phyloP scores from a whole-genome alignment of 805 yeast genomes.

The Yamadazyma sp. region DNA sequence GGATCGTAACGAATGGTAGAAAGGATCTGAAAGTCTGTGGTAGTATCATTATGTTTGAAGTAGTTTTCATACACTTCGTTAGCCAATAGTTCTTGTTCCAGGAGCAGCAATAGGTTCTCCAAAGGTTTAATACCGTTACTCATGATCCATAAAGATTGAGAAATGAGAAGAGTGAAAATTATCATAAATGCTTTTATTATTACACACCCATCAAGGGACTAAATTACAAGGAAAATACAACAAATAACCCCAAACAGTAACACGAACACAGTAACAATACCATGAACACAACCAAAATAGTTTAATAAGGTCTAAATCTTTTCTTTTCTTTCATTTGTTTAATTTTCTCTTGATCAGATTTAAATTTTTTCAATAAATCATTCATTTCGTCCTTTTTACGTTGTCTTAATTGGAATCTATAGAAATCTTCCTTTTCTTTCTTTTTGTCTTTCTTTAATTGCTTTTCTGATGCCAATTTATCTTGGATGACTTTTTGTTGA shows the following conservation, averaged over 20 bases:
- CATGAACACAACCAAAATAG: neutral
- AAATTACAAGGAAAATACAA: neutral
- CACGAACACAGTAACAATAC: neutral
- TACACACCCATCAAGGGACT: neutral
- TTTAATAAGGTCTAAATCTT: constrained; percentile 78
- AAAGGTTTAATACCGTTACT: too few relatives aligned
- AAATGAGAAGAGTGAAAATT: too few relatives aligned
- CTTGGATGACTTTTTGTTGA: constrained; percentile 38
- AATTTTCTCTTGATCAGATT: constrained; percentile 86
- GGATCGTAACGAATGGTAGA: constrained; percentile 81
- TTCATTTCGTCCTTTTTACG: constrained; percentile 90
- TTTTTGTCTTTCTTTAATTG: constrained; percentile 54
- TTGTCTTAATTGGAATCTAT: constrained; percentile 94
- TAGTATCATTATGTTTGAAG: constrained; percentile 3
- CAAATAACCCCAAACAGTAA: neutral
- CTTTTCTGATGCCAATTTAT: constrained; percentile 33
- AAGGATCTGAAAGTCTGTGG: constrained; percentile 50
- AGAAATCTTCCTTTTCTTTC: constrained; percentile 86
- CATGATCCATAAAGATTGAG: too few relatives aligned
- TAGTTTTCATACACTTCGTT: constrained; percentile 3
- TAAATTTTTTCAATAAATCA: constrained; percentile 77
- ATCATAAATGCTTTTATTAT: neutral
- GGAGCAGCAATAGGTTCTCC: too few relatives aligned
- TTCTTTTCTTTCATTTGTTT: constrained; percentile 74
- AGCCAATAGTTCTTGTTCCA: constrained; percentile 1